Evolutionary conservation across 495 filamentous ascomycete genomes (phyloP), one percentile per base, ranked within the genome.

Genomic region (Xylaria palmicola): DNA sequence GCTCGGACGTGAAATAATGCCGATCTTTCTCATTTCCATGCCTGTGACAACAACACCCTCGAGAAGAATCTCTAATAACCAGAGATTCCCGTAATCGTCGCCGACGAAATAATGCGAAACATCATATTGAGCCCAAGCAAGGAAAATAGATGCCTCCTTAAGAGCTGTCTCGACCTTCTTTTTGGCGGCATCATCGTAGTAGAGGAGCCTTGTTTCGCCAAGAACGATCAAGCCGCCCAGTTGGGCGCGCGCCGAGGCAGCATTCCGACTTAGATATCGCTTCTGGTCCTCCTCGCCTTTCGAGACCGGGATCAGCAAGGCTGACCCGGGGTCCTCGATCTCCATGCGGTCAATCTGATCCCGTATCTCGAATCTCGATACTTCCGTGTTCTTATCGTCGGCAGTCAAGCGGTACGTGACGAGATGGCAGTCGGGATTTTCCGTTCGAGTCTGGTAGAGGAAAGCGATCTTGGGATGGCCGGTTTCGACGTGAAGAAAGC

Each of bases 51-150:
- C 83, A 0, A 79, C 70, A 19, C 78, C 79, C 45, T 89, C 84
- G 9, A 90, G 68, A 17, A 88, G 72, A 30, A 98, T 80, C 74
- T 90, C 89, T 15, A 97, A 75, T 24, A 97, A 76, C 68, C 91
- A 90, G 34, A 99, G 68, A 19, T 79, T 83, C 37, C 93, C 94
- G 64, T 91, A 95, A 58, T 97, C 91, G 72, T 99, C 94, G 7
- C 90, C 92, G 12, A 99, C 74, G 17, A 97, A 77, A 80, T 90
- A 98, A 59, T 89, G 81, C 48, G 88, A 86, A 27, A 83, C 84
- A 65, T 96, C 88, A 26, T 95, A 85, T 63, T 86, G 84, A 65
- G 88, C 87, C 95, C 95, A 99, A 15, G 91, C 85, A 27, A 92
- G 88, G 64, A 94, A 97, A 36, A 93, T 85, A 3, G 86, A 90